Evolutionary conservation across 169 alveolate species (phyloP), one percentile per base, ranked within the genome.

Genomic region (Babesia gibsoni): DNA sequence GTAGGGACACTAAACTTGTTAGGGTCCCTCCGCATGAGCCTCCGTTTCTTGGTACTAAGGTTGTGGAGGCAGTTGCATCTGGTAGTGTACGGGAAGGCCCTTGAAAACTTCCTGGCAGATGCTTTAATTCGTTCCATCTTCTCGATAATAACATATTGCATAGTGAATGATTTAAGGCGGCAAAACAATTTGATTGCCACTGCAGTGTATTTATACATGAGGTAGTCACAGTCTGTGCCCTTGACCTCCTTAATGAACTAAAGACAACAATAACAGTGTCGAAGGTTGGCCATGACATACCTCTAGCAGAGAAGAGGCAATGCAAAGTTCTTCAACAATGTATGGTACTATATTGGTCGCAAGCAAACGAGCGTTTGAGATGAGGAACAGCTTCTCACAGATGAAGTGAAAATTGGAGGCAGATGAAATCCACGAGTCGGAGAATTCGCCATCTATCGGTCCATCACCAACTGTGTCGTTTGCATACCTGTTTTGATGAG

Each of bases 381-480:
- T 56, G 25, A 49, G 23, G 56, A 87, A 72, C n/a, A 79, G 48
- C 59, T 77, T 63, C 63, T 87, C 92, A 61, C 92, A 82, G 48
- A 48, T 73, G 43, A 25, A 41, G 39, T 77, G 90, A 25, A 79
- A 72, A 42, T 77, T 77, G 23, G 56, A 5, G 45, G 92, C 92
- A 39, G 78, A 77, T 25, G 49, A 45, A 50, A 82, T 66, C 92
- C 92, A 87, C n/a, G 74, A 53, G 36, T 48, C 35, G 20, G 69
- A 65, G 57, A 73, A 85, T 25, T 66, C 54, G 0, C 92, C 89
- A 50, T 81, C 92, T 25, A 67, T 30, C 45, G 45, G 68, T 43
- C 16, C 29, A 9, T 49, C 18, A 16, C 7, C 4, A n/a, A 2
- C 18, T 12, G 9, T 4, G 14, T 53, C 25, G 3, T 16, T 3